Evolutionary conservation across 2,329 filamentous ascomycete genomes (phyloP), one percentile per base, ranked within the genome.

Genomic region (Nemania sp.): DNA sequence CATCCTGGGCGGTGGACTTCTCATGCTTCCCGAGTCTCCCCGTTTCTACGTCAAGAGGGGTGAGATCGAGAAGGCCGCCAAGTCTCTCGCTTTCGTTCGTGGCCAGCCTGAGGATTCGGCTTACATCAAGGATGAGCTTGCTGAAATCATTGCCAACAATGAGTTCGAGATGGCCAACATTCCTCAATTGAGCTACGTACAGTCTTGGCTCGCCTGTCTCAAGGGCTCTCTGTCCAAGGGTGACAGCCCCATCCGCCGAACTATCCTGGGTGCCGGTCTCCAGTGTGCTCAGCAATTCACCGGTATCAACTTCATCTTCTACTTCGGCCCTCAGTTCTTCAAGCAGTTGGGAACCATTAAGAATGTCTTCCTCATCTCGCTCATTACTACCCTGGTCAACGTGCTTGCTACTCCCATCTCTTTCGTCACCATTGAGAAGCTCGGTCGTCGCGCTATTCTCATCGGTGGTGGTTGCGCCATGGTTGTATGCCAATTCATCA

Each of bases 321-420:
- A 86, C 71, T 86, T 81, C 68, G 86, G 85, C 42, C 86, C 85
- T 34, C 81, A 84, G 34, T 90, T 90, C 79, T 86, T 91, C 75
- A 75, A 82, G 65, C 79, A 82, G 44, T 80, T 84, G 28, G 81
- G 81, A 63, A 83, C 82, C 46, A 86, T 90, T 64, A 60, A 68
- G 33, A 85, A 90, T 73, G 78, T 82, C 17, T 91, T 91, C 78
- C 72, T 90, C 64, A 86, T 90, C 69, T 83, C 81, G 51, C 76
- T 91, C 64, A 83, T 91, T 72, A 88, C 86, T 61, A 89, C 86
- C 45, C 77, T 89, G n/a, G 86, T 91, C 74, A 91, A 91, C 71
- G 86, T 90, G 48, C 75, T 77, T 71, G 86, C 84, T 12, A 91
- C 88, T 0, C 86, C 86, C 0, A 68, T 90, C 64, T 88, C 86